Evolutionary conservation across 139 green algal species (phyloP).

Genomic region (Coelastrella sp.): DNA sequence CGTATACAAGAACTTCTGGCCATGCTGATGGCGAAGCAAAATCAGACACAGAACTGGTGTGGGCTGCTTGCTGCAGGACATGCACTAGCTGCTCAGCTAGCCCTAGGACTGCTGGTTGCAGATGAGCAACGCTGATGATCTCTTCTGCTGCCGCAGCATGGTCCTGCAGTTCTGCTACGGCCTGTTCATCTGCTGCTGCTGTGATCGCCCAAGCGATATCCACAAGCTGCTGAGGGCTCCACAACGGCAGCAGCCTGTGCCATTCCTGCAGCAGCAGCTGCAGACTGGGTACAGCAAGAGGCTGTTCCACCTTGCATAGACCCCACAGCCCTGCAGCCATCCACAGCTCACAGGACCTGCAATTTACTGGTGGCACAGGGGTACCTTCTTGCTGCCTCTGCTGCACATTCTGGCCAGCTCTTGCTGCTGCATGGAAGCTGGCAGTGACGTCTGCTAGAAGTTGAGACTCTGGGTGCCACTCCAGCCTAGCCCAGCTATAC

Average conservation of each 20-base stretch:
- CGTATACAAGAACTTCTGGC: constrained; percentile 8
- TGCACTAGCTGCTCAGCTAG: background rate
- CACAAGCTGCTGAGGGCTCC: constrained; percentile 8
- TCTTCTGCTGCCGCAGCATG: constrained; percentile 5
- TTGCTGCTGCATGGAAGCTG: constrained; percentile 28
- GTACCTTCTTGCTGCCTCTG: background rate
- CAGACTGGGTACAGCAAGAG: background rate
- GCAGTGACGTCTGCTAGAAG: constrained; percentile 28
- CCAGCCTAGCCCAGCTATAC: constrained; percentile 34
- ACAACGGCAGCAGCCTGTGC: constrained; percentile 6
- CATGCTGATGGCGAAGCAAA: background rate
- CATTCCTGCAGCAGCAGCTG: constrained; percentile 14
- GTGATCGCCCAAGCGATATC: constrained; percentile 8
- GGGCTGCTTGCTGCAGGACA: background rate
- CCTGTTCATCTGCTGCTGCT: constrained; percentile 12
- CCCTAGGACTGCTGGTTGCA: background rate
- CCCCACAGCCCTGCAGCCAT: constrained; percentile 37
- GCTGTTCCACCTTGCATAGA: background rate
- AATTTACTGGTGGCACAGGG: background rate
- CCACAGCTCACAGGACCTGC: background rate
- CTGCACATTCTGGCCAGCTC: background rate
- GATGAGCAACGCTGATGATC: background rate
- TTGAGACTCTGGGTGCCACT: constrained; percentile 39
- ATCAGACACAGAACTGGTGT: background rate
- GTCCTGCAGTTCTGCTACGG: background rate